Evolutionary conservation across 495 filamentous ascomycete genomes (phyloP).

Genomic region (Aspergillus heteromorphus): DNA sequence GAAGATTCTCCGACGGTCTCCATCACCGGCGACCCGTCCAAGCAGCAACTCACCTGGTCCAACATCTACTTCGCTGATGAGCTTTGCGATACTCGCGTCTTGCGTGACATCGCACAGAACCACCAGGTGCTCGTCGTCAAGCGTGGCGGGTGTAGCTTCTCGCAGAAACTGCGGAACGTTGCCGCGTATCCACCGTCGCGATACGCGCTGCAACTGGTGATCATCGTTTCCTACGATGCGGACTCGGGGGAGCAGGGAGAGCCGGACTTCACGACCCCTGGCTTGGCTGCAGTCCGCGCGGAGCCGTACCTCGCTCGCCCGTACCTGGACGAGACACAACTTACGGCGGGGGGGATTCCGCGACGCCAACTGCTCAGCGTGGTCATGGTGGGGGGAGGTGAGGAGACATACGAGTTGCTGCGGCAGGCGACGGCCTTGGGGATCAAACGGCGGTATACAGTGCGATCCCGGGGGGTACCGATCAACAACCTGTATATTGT

Average conservation of each 20-base stretch:
- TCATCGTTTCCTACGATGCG: constrained; percentile 68
- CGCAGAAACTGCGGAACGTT: constrained; percentile 75
- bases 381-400: constrained; percentile 78
- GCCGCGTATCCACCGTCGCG: constrained; percentile 63
- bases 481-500: constrained; percentile 77
- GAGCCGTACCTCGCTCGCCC: constrained; percentile 56
- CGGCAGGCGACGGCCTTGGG: constrained; percentile 58
- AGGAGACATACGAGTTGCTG: constrained; percentile 60
- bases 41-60: constrained; percentile 54
- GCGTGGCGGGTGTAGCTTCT: constrained; percentile 81
- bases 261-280: background rate
- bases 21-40: constrained; percentile 32
- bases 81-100: constrained; percentile 60
- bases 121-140: constrained; percentile 79
- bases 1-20: constrained; percentile 49
- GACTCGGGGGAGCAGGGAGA: constrained; percentile 2
- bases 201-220: constrained; percentile 65
- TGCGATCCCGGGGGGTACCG: constrained; percentile 73
- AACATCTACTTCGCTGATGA: constrained; percentile 66
- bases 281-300: constrained; percentile 38
- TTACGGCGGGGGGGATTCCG: constrained; percentile 63
- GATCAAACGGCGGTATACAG: constrained; percentile 68
- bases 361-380: constrained; percentile 72
- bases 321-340: constrained; percentile 69
- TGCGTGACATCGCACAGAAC: constrained; percentile 52